Base-by-base conservation (phyloP, 768 basidiomycete species). In the Suillus paluster region DNA sequence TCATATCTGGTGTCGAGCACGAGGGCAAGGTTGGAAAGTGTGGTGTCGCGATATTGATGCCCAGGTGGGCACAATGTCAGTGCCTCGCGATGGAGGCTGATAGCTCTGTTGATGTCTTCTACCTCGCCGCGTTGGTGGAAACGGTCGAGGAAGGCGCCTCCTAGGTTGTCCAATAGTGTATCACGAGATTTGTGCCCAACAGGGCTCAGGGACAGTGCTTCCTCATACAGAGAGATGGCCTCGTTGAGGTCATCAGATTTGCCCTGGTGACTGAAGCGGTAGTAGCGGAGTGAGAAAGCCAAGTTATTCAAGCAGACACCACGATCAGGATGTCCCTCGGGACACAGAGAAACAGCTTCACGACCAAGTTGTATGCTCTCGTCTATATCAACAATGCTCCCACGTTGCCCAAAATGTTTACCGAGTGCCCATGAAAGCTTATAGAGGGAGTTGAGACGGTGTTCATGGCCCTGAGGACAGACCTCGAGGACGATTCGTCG, bases 21-120 rank as follows among this genome's bases (percentile, higher is more conserved):
- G 34, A 11, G 25, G 15, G 68, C 68, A 23, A 73, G 70, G 52
- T 60, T 64, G 42, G 58, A 60, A 23, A 66, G 49, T 5, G 8
- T 46, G n/a, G 0, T 14, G 14, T 63, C 34, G 33, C 62, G 56
- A 23, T 61, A 11, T 15, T 62, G 36, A 59, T 68, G 67, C 19
- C 53, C 63, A 44, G 15, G 46, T 7, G 41, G 59, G n/a, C 57
- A 14, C 7, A 59, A 49, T 1, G 15, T 21, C 19, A 65, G 49
- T 30, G 64, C 64, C 33, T 34, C 52, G 7, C 45, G 61, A 5
- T 42, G 14, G 38, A 62, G 60, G 23, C 50, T 25, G 19, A 64
- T 58, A 15, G 64, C 41, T 30, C 62, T 57, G n/a, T 23, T 44
- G 12, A 64, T 5, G 44, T 64, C 60, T 15, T 38, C 6, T 3